Evolutionary conservation across 805 yeast species (phyloP), one percentile per base, ranked within the genome.

Genomic region (Scheffersomyces coipomensis): DNA sequence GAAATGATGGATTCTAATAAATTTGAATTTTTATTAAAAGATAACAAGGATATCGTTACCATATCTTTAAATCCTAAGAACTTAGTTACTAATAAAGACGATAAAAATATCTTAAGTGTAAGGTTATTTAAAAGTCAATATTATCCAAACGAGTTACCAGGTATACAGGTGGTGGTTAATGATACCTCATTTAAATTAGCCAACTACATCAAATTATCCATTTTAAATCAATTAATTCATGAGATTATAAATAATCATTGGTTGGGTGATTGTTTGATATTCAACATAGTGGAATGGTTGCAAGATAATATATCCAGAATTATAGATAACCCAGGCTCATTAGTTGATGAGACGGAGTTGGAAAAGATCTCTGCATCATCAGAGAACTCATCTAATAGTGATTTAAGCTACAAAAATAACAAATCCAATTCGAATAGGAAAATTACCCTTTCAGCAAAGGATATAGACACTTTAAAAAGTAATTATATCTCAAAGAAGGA

Each of bases 211-310:
- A 84, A 82, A 46, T 47, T 77, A 11, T 76, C 84, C n/a, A 69
- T 80, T 6, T 45, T 81, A 2, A 60, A 71, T 15, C 73, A 71
- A 25, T 56, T 82, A 21, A 50, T 75, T n/a, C 54, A 62, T 9
- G 68, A 73, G 45, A 48, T 83, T 2, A 48, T 62, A 3, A 66
- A 68, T 2, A 60, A 65, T 24, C 65, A 68, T 9, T 49, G 80
- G 4, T 22, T 83, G 3, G 97, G 97, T 1, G 87, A 81, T 50
- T 79, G 85, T 51, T 76, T 83, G 63, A 58, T 89, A 1, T 85
- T 69, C 54, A 65, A 80, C 5, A 67, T 88, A n/a, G 66, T 79
- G 36, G 95, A 88, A 45, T 89, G 95, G 90, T 51, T 90, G 13
- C 83, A 84, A 46, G 81, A 76, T 12, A 78, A 85, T 49, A 62